phyloP scores from a whole-genome alignment of 1,284 basidiomycete genomes.

The Cutaneotrichosporon curvatum region DNA sequence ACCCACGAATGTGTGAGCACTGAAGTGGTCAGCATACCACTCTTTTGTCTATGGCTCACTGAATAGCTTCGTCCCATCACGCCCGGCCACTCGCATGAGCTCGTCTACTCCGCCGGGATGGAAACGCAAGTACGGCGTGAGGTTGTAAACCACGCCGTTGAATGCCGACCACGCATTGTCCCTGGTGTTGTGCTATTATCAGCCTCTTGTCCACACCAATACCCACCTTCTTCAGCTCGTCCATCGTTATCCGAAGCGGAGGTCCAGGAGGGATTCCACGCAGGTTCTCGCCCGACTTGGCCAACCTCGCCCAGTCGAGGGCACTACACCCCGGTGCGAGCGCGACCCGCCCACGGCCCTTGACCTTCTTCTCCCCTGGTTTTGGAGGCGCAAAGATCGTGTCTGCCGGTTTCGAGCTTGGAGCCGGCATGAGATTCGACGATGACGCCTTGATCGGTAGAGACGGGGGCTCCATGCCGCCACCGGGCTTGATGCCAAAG shows the following conservation, averaged over 20 bases:
- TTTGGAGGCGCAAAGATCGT: not conserved
- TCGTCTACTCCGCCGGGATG: conserved; percentile 94
- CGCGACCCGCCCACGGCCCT: conserved; percentile 71
- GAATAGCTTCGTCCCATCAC: conserved; percentile 90
- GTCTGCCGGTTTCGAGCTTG: not conserved
- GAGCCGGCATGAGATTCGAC: not conserved
- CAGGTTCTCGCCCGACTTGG: conserved; percentile 68
- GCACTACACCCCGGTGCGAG: conserved; percentile 86
- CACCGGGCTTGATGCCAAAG: conserved; percentile 38
- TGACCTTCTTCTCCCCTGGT: conserved; percentile 37
- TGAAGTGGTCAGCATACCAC: conserved; percentile 20
- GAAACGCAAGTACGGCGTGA: conserved; percentile 82
- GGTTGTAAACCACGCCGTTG: conserved; percentile 93
- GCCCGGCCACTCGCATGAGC: conserved; percentile 89
- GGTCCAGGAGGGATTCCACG: conserved; percentile 51
- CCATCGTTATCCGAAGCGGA: conserved; percentile 69
- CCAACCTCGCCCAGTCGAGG: conserved; percentile 88
- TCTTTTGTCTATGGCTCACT: conserved; percentile 51
- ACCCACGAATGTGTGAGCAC: conserved; percentile 75
- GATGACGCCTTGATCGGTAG: not conserved
- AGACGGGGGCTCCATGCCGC: conserved; percentile 11
- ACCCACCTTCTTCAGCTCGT: conserved; percentile 75
- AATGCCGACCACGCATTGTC: conserved; percentile 92
- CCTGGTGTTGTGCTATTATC: conserved; percentile 42
- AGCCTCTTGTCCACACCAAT: not conserved